Conservation (phyloP, 768 basidiomycete genomes). For the Lyophyllum decastes region DNA sequence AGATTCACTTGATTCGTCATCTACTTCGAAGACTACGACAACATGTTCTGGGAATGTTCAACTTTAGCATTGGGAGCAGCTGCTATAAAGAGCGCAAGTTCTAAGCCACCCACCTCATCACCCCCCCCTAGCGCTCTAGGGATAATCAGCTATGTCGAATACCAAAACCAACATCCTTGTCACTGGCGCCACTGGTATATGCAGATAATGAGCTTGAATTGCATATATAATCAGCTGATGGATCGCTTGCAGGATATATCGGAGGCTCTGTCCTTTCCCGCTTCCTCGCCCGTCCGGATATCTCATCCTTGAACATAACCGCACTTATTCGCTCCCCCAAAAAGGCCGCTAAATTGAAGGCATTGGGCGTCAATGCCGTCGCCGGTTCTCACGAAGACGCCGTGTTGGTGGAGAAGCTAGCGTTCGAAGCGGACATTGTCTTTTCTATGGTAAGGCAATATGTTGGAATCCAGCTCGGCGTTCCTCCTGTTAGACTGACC, state of each 20-base stretch:
- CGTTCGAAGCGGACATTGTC: conserved; percentile 35
- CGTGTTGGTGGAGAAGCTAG: conserved; percentile 41
- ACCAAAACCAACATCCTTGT: conserved; percentile 16
- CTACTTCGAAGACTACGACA: too few species aligned
- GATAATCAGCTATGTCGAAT: not conserved
- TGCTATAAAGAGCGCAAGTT: too few species aligned
- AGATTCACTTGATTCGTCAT: too few species aligned
- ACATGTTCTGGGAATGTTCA: too few species aligned
- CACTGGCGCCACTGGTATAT: conserved; percentile 16
- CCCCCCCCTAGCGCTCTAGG: too few species aligned
- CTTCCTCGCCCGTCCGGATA: conserved; percentile 39
- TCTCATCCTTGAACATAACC: conserved; percentile 38
- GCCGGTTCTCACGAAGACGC: conserved; percentile 49
- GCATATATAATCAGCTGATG: too few species aligned
- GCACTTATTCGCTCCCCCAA: conserved; percentile 44
- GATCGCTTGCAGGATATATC: conserved; percentile 40
- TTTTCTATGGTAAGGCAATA: conserved; percentile 15
- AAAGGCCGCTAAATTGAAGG: conserved; percentile 44
- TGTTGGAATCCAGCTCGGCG: not conserved
- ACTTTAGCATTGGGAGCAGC: too few species aligned
- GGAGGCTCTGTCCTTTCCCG: conserved; percentile 47
- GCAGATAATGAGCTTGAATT: too few species aligned
- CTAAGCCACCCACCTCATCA: too few species aligned
- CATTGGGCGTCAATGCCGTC: conserved; percentile 37
- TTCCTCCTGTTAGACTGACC: conserved; percentile 1